Base-by-base conservation (phyloP, 176 grass and related monocot genomes). In the Bromus sterilis region DNA sequence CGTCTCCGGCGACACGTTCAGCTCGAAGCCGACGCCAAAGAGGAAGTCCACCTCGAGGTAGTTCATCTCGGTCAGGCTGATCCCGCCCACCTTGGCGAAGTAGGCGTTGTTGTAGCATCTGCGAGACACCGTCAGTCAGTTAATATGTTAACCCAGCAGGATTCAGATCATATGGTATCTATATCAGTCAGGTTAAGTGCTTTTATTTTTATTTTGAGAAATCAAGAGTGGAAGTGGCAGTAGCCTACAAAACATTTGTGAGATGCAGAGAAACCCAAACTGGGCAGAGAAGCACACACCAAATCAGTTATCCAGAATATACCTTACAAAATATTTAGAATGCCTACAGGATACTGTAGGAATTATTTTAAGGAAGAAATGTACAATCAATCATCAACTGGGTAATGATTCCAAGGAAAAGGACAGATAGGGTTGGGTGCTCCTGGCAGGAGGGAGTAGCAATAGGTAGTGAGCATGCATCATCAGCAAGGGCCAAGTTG, bases 51-150 rank as follows among this genome's bases (percentile, higher is more conserved):
- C 77, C 84, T 93, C 88, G 30, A 93, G 66, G 42, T 86, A 78
- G 81, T 86, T 93, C 88, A 93, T 90, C 80, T 87, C 88, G 82
- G 32, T 25, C 40, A 93, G 69, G 78, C 82, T 91, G 79, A 89
- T 72, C 21, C 84, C 83, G 25, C 83, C 83, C 30, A 89, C 75
- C 87, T 24, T 79, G 12, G 88, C 91, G 64, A 90, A 91, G 77
- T 75, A 79, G 13, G 67, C 81, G 77, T 93, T 93, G 66, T 88
- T 79, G 85, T 85, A 76, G 69, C 29, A 75, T 30, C 88, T 91
- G 76, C 42, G 46, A 30, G 3, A 73, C n/a, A n/a, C n/a, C n/a
- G n/a, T 0, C 70, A 51, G 70, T 42, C 21, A 65, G 39, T 29
- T 39, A 70, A 53, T 32, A 40, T 60, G 36, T 69, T 69, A 67